Percentiles rank a stretch among this genome's conserved stretches.
These are phyloP conservation scores for Isochrysis galbana DNA, from an alignment of 78 protist genomes.

Conservation along the genomic window DNA sequence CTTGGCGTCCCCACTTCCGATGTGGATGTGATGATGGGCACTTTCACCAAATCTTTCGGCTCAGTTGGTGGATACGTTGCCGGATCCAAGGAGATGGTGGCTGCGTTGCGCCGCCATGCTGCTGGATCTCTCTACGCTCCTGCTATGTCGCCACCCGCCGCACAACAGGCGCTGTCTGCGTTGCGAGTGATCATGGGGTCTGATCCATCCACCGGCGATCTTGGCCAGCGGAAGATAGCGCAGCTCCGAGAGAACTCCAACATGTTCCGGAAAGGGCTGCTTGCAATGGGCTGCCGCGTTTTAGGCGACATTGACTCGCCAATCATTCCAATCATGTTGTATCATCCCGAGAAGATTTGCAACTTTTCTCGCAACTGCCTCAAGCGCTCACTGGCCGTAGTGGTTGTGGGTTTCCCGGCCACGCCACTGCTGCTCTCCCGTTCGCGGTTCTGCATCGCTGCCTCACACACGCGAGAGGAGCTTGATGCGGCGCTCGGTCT, in stretches of 20 bases:
- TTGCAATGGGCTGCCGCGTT: slow-evolving; percentile 60
- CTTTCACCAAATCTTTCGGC: slow-evolving; percentile 96
- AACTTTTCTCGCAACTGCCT: slow-evolving; percentile 27
- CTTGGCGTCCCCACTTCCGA: slow-evolving; percentile 76
- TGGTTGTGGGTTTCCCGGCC: slow-evolving; percentile 99
- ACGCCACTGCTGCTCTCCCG: slow-evolving; percentile 88
- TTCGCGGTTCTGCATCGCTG: slow-evolving; percentile 94
- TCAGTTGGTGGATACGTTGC: slow-evolving; percentile 36
- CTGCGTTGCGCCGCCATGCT: slow-evolving; percentile 29
- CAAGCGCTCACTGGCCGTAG: slow-evolving; percentile 80
- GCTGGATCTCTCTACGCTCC: slow-evolving; percentile 68
- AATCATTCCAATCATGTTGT: slow-evolving; percentile 93
- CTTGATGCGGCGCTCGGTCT: slow-evolving; percentile 65
- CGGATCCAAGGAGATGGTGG: neutral
- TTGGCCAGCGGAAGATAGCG: slow-evolving; percentile 8
- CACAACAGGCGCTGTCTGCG: slow-evolving; percentile 54
- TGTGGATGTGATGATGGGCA: slow-evolving; percentile 98
- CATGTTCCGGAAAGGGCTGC: slow-evolving; percentile 69
- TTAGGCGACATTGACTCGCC: slow-evolving; percentile 90
- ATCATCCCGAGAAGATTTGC: slow-evolving; percentile 87
- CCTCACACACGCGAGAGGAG: slow-evolving; percentile 89
- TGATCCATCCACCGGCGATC: neutral
- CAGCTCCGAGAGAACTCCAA: slow-evolving; percentile 74
- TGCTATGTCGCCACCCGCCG: slow-evolving; percentile 73
- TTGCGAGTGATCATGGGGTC: slow-evolving; percentile 43